Conservation (phyloP, 139 green algal species). For the Auxenochlorella protothecoides region DNA sequence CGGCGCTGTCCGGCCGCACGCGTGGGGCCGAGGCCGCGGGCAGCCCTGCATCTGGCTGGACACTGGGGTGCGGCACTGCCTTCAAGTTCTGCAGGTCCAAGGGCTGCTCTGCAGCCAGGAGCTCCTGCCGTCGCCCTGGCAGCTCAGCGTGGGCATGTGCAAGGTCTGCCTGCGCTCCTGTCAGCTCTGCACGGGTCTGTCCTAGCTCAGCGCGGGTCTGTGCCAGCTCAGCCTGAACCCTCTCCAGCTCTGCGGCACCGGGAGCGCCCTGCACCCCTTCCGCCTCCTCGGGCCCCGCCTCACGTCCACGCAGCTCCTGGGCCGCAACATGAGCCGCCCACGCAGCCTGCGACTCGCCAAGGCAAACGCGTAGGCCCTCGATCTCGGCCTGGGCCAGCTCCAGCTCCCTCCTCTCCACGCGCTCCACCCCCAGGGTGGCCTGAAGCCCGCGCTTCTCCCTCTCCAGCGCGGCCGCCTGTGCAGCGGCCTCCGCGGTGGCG, state of each 20-base stretch:
- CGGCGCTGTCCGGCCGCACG: no score
- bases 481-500: no score
- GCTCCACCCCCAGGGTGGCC: no score
- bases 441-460: background rate
- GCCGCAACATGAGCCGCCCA: background rate
- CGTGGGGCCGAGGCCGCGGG: no score
- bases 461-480: slow-evolving; percentile 5
- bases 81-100: background rate
- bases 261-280: background rate
- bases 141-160: no score
- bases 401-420: background rate
- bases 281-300: background rate
- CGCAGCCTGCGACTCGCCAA: background rate
- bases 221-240: background rate
- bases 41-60: no score
- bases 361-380: background rate
- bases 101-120: background rate
- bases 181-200: no score
- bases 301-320: background rate
- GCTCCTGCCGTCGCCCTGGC: background rate
- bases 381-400: background rate
- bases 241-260: background rate
- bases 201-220: no score
- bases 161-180: no score
- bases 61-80: no score